These are phyloP conservation scores for Daucus carota DNA, from an alignment of 129 eudicot genomes.

Conservation along the genomic window DNA sequence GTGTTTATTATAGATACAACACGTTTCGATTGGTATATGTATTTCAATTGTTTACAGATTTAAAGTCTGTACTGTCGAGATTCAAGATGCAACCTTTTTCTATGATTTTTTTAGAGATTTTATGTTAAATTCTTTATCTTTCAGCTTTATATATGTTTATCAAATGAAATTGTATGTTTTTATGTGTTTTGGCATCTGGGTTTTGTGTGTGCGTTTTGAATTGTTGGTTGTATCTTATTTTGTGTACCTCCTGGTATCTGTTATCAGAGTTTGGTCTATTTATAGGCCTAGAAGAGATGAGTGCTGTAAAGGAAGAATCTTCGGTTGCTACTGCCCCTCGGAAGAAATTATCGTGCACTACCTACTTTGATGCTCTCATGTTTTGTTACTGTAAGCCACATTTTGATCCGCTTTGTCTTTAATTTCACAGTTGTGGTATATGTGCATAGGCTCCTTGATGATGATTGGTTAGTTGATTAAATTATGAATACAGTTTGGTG, in stretches of 20 bases:
- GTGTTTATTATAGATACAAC: too few species aligned
- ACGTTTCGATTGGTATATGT: too few species aligned
- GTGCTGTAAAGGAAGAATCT: slow-evolving; percentile 34
- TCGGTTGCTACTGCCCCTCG: slow-evolving; percentile 18
- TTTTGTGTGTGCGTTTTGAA: background rate
- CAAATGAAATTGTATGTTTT: too few species aligned
- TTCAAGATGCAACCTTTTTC: too few species aligned
- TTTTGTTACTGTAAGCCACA: slow-evolving; percentile 76
- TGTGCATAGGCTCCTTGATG: too few species aligned
- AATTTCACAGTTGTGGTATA: background rate
- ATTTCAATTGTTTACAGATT: too few species aligned
- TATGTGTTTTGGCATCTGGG: background rate
- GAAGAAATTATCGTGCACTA: slow-evolving; percentile 49
- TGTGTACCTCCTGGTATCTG: background rate
- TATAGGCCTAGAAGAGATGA: slow-evolving; percentile 22
- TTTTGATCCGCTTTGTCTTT: background rate
- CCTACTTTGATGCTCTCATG: slow-evolving; percentile 72
- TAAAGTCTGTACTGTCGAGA: too few species aligned
- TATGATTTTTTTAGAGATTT: too few species aligned
- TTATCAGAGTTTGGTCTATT: background rate
- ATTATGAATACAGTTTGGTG: background rate
- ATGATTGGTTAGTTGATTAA: background rate
- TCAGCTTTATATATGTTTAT: background rate
- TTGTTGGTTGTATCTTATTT: background rate
- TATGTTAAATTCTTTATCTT: background rate